Percentiles rank a stretch among this genome's conserved stretches.
These are phyloP conservation scores for Ophiosphaerella narmari DNA, from an alignment of 2,329 filamentous ascomycete species.

Conservation along the genomic window DNA sequence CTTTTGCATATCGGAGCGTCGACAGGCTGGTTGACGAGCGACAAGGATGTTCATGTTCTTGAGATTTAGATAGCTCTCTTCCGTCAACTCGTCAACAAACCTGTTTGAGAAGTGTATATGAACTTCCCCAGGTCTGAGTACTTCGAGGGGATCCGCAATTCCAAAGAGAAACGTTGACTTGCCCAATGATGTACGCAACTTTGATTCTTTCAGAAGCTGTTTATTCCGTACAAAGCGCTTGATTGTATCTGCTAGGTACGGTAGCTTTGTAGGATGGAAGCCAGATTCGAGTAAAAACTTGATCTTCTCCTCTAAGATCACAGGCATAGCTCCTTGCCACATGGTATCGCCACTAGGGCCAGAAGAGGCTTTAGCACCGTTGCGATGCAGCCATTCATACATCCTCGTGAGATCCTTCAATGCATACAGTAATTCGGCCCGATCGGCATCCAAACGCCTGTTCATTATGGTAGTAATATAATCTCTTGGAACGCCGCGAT, in stretches of 20 bases:
- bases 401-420: slow-evolving; percentile 62
- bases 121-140: slow-evolving; percentile 68
- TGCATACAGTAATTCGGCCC: slow-evolving; percentile 57
- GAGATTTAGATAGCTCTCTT: slow-evolving; percentile 58
- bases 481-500: slow-evolving; percentile 57
- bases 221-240: slow-evolving; percentile 56
- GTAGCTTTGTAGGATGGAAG: slow-evolving; percentile 58
- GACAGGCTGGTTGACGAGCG: slow-evolving; percentile 70
- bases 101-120: slow-evolving; percentile 68
- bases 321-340: slow-evolving; percentile 35
- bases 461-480: slow-evolving; percentile 57
- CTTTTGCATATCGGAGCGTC: slow-evolving; percentile 73
- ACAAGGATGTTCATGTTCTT: slow-evolving; percentile 67
- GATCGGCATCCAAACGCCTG: slow-evolving; percentile 56
- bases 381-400: slow-evolving; percentile 35
- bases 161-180: slow-evolving; percentile 68
- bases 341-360: slow-evolving; percentile 17
- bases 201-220: slow-evolving; percentile 59
- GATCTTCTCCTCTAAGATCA: slow-evolving; percentile 29
- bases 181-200: slow-evolving; percentile 64
- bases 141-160: slow-evolving; percentile 67
- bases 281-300: slow-evolving; percentile 51
- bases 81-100: slow-evolving; percentile 61
- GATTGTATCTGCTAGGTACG: slow-evolving; percentile 56
- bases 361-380: too few species aligned